Conservation (phyloP, 345 rosid species). For the Aquilaria yunnanensis region DNA sequence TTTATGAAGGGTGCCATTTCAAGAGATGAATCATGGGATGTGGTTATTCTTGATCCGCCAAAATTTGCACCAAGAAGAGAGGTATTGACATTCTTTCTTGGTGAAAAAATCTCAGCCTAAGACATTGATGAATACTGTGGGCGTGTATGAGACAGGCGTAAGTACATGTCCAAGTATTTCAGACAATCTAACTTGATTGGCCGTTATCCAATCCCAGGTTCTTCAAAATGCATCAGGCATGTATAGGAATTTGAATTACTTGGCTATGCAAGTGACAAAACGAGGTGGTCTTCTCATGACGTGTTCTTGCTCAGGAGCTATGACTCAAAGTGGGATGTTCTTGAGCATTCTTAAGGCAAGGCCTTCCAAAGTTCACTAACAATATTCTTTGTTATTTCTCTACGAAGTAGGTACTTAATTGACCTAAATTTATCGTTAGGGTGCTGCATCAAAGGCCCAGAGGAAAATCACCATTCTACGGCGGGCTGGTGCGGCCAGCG, state of each 20-base stretch:
- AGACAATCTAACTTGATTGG: background rate
- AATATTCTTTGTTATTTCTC: background rate
- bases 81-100: conserved; percentile 28
- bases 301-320: conserved; percentile 92
- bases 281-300: conserved; percentile 90
- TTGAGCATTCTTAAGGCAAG: conserved; percentile 60
- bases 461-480: conserved; percentile 59
- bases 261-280: conserved; percentile 72
- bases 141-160: background rate
- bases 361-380: background rate
- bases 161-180: background rate
- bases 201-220: conserved; percentile 28
- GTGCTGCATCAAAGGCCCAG: conserved; percentile 64
- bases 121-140: no score
- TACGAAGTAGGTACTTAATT: background rate
- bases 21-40: conserved; percentile 78
- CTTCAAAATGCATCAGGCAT: conserved; percentile 66
- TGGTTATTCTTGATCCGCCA: conserved; percentile 88
- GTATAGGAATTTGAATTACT: conserved; percentile 73
- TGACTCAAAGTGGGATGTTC: conserved; percentile 83
- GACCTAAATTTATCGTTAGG: conserved; percentile 19
- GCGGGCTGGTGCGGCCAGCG: conserved; percentile 75
- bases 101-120: background rate
- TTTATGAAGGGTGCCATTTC: conserved; percentile 77
- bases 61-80: conserved; percentile 74